Evolutionary conservation across 1,284 basidiomycete species (phyloP), one percentile per base, ranked within the genome.

Genomic region (Pseudozyma sp.): DNA sequence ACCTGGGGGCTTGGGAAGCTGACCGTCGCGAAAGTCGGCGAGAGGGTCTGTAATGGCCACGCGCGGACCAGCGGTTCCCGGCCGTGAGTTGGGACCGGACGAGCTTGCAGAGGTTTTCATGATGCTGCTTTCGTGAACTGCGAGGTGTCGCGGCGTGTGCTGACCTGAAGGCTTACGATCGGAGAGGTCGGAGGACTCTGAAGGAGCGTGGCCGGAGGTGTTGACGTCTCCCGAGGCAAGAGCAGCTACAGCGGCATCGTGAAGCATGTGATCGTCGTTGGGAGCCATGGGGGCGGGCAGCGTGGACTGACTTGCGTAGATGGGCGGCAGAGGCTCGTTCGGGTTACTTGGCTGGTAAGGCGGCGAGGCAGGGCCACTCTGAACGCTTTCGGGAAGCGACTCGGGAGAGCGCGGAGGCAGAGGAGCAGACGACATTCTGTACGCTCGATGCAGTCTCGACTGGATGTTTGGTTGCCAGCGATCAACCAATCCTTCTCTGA

Each of bases 41-140:
- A 81, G 66, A 29, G 80, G 80, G 33, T 81, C 80, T 3, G 72
- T 79, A 52, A 81, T 70, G 37, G 72, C 73, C 16, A 81, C 74
- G 31, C 80, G 76, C 7, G 73, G 69, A 24, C 63, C 69, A 17
- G 63, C 67, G 5, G 66, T 72, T 42, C 55, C 62, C 0, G 66
- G 54, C 17, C 65, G 69, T 8, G 66, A 74, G 34, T 43, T 54
- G 52, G 54, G 24, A 34, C 31, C 43, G 11, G 69, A 72, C 24
- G 54, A 46, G 35, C 14, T 33, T 16, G 40, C 35, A 2, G 63
- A 60, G 31, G 52, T 46, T 14, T 39, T 47, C 11, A 58, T 49
- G 35, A 55, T 64, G 50, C 56, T 35, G 51, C 61, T 44, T n/a
- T 63, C 48, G 35, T 57, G 50, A 9, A 39, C 30, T 3, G 30